phyloP scores from a whole-genome alignment of 2,329 filamentous ascomycete species.

The Hypomyces rosellus region DNA sequence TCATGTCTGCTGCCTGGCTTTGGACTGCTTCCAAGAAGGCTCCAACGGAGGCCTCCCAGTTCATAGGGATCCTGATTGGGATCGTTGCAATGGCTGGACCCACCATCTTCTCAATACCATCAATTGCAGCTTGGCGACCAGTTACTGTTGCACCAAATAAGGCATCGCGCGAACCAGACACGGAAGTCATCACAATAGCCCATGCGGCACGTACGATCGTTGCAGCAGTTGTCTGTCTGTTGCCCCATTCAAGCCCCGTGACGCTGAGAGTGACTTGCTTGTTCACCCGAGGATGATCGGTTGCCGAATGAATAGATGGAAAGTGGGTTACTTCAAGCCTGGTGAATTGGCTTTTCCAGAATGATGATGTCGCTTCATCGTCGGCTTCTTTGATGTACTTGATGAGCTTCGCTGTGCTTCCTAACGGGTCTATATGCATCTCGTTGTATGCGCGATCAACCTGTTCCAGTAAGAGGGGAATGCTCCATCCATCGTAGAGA shows the following conservation, averaged over 20 bases:
- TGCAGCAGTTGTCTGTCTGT: conserved; percentile 8
- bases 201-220: conserved; percentile 20
- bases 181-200: conserved; percentile 18
- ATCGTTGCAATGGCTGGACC: conserved; percentile 27
- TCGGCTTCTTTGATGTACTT: conserved; percentile 6
- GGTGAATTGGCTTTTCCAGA: conserved; percentile 3
- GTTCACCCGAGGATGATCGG: too few species aligned
- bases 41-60: conserved; percentile 8
- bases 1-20: background rate
- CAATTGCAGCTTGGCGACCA: conserved; percentile 22
- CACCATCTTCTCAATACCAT: conserved; percentile 20
- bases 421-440: too few species aligned
- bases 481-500: conserved; percentile 16
- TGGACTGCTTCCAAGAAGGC: conserved; percentile 14
- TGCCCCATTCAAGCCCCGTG: too few species aligned
- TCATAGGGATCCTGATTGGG: conserved; percentile 18
- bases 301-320: conserved; percentile 1
- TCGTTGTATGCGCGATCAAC: too few species aligned
- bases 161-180: conserved; percentile 17
- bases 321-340: background rate
- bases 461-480: conserved; percentile 8
- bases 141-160: conserved; percentile 22
- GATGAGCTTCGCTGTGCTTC: conserved; percentile 1
- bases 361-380: background rate
- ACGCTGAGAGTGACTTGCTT: too few species aligned